Conservation (phyloP, 1,139 yeast species). For the Kodamaea sp. region DNA sequence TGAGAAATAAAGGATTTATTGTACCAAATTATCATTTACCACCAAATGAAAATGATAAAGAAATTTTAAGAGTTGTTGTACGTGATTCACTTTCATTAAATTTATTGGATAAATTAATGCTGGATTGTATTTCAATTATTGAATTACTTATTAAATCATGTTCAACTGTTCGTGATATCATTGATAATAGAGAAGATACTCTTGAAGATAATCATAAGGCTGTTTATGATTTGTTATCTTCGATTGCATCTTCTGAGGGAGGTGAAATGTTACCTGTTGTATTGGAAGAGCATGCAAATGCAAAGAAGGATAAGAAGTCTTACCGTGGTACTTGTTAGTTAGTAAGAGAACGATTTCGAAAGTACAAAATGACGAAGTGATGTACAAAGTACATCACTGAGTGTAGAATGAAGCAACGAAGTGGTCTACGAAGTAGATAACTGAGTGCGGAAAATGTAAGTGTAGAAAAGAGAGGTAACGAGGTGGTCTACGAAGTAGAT, state of each 20-base stretch:
- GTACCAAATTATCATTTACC: conserved; percentile 90
- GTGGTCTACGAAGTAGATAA: too few relatives aligned
- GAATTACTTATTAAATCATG: conserved; percentile 49
- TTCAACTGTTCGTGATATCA: conserved; percentile 23
- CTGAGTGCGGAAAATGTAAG: too few relatives aligned
- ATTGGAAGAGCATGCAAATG: conserved; percentile 22
- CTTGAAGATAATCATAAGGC: conserved; percentile 19
- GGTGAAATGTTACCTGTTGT: conserved; percentile 11
- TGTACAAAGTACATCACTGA: too few relatives aligned
- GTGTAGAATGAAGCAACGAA: too few relatives aligned
- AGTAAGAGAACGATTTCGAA: too few relatives aligned
- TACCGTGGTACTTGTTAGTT: conserved; percentile 54
- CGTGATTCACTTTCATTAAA: conserved; percentile 69
- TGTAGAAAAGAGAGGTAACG: too few relatives aligned
- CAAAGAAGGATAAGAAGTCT: conserved; percentile 35
- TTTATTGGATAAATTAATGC: conserved; percentile 67
- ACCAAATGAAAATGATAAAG: conserved; percentile 49
- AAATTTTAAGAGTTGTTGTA: conserved; percentile 82
- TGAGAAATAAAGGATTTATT: conserved; percentile 82
- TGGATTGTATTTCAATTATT: conserved; percentile 55
- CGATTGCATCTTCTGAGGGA: conserved; percentile 37
- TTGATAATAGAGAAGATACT: conserved; percentile 15
- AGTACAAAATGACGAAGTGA: neutral
- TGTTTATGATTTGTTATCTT: conserved; percentile 32
- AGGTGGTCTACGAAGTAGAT: too few relatives aligned